Percentiles rank a stretch among this genome's conserved stretches.
Evolutionary conservation across 148 eudicot species (phyloP).

Genomic region (Polygonum maritimum): DNA sequence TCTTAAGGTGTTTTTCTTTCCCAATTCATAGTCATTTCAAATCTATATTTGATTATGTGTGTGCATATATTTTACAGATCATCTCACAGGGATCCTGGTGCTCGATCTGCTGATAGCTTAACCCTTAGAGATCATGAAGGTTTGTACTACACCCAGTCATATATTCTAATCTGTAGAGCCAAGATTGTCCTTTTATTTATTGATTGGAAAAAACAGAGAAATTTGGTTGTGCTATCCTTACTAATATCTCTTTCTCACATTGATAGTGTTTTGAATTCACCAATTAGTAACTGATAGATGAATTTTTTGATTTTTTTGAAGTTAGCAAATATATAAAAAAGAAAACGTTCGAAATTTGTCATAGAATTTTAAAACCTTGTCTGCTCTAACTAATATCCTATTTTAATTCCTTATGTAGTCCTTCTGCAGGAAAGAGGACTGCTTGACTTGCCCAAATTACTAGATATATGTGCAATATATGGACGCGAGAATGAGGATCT

Average conservation of each 20-base stretch:
- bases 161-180: background rate
- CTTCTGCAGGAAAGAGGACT: constrained; percentile 91
- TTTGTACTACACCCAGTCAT: constrained; percentile 25
- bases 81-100: constrained; percentile 81
- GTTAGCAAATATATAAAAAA: background rate
- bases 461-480: constrained; percentile 88
- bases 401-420: constrained; percentile 33
- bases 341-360: background rate
- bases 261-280: background rate
- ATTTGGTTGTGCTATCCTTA: background rate
- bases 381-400: constrained; percentile 12
- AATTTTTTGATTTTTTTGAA: background rate
- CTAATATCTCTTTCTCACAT: background rate
- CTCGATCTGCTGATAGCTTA: constrained; percentile 53
- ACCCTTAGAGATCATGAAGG: constrained; percentile 78
- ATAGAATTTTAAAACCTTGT: background rate
- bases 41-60: background rate
- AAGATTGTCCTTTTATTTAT: background rate
- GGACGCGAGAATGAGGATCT: constrained; percentile 85
- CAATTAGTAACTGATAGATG: background rate
- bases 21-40: background rate
- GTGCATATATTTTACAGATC: constrained; percentile 41
- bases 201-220: background rate
- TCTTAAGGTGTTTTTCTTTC: background rate
- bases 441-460: constrained; percentile 79